Conservation (phyloP, 1,284 basidiomycete genomes). For the Spongiforma sp. region DNA sequence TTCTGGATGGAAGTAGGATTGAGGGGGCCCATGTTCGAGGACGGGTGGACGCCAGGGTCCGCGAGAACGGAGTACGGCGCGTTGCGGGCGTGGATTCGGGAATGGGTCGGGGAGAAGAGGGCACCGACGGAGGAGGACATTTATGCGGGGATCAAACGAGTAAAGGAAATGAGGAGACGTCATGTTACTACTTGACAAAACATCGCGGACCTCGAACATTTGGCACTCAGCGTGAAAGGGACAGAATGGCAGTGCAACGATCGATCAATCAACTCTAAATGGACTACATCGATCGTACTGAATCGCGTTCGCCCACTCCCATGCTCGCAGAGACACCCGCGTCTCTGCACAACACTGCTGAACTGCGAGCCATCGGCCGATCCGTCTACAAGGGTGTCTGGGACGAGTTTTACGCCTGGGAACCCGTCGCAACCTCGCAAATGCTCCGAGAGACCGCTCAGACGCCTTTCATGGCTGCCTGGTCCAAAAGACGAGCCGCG, state of each 20-base stretch:
- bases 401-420: slow-evolving; percentile 44
- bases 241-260: neutral
- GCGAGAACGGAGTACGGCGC: slow-evolving; percentile 31
- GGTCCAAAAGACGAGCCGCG: too few relatives aligned
- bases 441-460: slow-evolving; percentile 13
- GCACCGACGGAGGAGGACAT: slow-evolving; percentile 53
- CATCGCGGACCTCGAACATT: too few relatives aligned
- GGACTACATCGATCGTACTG: slow-evolving; percentile 23
- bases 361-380: slow-evolving; percentile 11
- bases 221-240: neutral
- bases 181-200: neutral
- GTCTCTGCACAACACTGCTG: neutral
- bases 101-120: slow-evolving; percentile 66
- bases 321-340: too few relatives aligned
- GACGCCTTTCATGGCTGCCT: neutral
- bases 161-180: slow-evolving; percentile 35
- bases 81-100: slow-evolving; percentile 64
- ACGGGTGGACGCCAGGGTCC: slow-evolving; percentile 28
- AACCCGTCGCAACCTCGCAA: slow-evolving; percentile 25
- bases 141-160: slow-evolving; percentile 34
- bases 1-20: slow-evolving; percentile 75
- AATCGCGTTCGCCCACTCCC: too few relatives aligned
- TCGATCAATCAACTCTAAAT: neutral
- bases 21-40: slow-evolving; percentile 60
- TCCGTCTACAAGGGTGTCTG: slow-evolving; percentile 37